Conservation (phyloP, 345 rosid species). For the Lepidium sativum region DNA sequence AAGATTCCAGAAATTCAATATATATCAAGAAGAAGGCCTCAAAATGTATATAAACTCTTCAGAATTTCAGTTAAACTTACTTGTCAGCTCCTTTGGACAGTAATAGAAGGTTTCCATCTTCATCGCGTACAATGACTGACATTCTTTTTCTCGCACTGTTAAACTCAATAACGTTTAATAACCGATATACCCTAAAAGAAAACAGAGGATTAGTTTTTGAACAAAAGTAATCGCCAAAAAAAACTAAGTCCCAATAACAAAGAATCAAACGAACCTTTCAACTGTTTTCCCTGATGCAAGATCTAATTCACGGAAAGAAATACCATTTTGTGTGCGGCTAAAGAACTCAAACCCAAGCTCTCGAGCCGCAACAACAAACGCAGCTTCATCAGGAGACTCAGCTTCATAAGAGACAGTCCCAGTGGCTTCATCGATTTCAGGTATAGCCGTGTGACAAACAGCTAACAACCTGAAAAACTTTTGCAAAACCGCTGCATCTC, state of each 20-base stretch:
- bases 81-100: constrained; percentile 97
- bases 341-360: constrained; percentile 89
- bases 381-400: constrained; percentile 97
- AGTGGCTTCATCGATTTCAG: constrained; percentile 74
- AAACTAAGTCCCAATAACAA: not conserved
- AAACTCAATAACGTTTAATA: constrained; percentile 72
- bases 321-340: constrained; percentile 66
- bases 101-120: constrained; percentile 64
- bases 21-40: constrained; percentile 1
- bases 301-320: constrained; percentile 63
- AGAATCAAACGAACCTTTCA: constrained; percentile 40
- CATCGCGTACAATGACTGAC: constrained; percentile 77
- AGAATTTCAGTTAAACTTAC: constrained; percentile 32
- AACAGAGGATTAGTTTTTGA: constrained; percentile 30
- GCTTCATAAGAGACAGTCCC: constrained; percentile 73
- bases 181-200: constrained; percentile 44
- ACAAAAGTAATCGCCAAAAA: constrained; percentile 12
- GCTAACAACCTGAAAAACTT: constrained; percentile 65
- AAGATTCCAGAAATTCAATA: not conserved
- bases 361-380: constrained; percentile 85
- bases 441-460: constrained; percentile 91
- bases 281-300: constrained; percentile 38
- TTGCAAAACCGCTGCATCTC: constrained; percentile 45
- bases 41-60: constrained; percentile 4
- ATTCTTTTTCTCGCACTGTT: constrained; percentile 54